Evolutionary conservation across 2,329 filamentous ascomycete genomes (phyloP).

Genomic region (Cadophora malorum): DNA sequence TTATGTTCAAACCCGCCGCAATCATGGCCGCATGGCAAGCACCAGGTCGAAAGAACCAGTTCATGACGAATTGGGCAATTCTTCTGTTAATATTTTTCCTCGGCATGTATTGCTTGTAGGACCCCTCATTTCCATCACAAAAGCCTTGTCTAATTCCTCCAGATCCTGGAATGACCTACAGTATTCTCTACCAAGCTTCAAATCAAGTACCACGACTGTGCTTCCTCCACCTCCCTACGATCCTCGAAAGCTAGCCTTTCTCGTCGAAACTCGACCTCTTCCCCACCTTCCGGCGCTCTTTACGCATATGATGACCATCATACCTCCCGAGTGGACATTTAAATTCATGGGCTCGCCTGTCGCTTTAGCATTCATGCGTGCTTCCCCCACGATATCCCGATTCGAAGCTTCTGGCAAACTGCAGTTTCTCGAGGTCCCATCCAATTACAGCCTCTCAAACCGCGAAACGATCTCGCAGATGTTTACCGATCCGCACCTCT

Average conservation of each 20-base stretch:
- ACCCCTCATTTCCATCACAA: not conserved
- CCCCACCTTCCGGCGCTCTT: slow-evolving; percentile 58
- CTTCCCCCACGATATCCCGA: slow-evolving; percentile 52
- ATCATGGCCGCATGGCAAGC: slow-evolving; percentile 17
- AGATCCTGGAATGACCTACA: slow-evolving; percentile 24
- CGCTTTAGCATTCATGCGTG: slow-evolving; percentile 52
- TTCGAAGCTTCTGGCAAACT: slow-evolving; percentile 57
- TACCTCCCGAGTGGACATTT: slow-evolving; percentile 62
- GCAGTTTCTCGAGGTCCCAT: slow-evolving; percentile 55
- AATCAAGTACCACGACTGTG: not conserved
- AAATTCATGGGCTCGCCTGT: slow-evolving; percentile 59
- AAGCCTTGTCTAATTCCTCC: not conserved
- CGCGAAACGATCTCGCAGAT: slow-evolving; percentile 56
- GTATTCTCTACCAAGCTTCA: slow-evolving; percentile 12
- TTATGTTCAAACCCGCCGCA: not conserved
- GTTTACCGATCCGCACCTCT: slow-evolving; percentile 59
- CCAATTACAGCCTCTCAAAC: slow-evolving; percentile 51
- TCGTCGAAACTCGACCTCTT: slow-evolving; percentile 59
- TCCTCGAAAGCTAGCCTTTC: slow-evolving; percentile 59
- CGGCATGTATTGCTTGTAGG: slow-evolving; percentile 29
- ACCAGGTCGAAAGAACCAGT: slow-evolving; percentile 12
- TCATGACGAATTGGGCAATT: slow-evolving; percentile 20
- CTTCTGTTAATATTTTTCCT: slow-evolving; percentile 23
- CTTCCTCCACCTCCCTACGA: slow-evolving; percentile 46
- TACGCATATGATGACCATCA: slow-evolving; percentile 60